Conservation (phyloP, 768 basidiomycete species). For the Phylloporus rhodoxanthus region DNA sequence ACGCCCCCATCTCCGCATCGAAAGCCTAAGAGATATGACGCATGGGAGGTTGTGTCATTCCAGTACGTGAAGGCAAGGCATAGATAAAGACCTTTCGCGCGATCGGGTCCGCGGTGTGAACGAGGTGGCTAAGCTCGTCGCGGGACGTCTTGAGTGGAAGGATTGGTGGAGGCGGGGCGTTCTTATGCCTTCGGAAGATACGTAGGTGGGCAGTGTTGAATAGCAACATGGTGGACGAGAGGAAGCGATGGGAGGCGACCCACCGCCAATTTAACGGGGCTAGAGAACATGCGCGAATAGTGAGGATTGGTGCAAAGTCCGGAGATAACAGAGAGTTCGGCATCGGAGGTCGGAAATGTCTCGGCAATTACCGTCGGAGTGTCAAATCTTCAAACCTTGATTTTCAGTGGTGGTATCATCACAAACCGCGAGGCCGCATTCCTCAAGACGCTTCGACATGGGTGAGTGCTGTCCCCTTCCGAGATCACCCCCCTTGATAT, state of each 20-base stretch:
- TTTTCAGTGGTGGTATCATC: constrained; percentile 46
- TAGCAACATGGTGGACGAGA: constrained; percentile 16
- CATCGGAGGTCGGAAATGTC: not conserved
- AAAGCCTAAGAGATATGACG: constrained; percentile 40
- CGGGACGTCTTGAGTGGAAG: constrained; percentile 47
- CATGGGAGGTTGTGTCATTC: constrained; percentile 11
- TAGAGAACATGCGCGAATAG: constrained; percentile 16
- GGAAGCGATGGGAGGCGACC: constrained; percentile 21
- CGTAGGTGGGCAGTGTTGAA: constrained; percentile 30
- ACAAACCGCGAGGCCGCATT: constrained; percentile 34
- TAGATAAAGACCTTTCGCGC: constrained; percentile 47
- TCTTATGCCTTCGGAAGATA: constrained; percentile 42
- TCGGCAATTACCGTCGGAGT: constrained; percentile 27
- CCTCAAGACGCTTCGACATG: constrained; percentile 74
- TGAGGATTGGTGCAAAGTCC: constrained; percentile 13
- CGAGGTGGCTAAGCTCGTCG: constrained; percentile 63
- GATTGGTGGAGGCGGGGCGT: constrained; percentile 28
- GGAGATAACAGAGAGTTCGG: not conserved
- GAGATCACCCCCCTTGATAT: constrained; percentile 7
- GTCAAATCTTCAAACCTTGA: constrained; percentile 33
- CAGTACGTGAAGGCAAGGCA: constrained; percentile 35
- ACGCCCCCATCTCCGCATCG: constrained; percentile 93
- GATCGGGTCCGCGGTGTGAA: constrained; percentile 49
- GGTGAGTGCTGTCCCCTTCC: constrained; percentile 47
- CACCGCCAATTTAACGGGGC: constrained; percentile 17